Conservation (phyloP, 305 asterid genomes). For the Nicotiana rustica region DNA sequence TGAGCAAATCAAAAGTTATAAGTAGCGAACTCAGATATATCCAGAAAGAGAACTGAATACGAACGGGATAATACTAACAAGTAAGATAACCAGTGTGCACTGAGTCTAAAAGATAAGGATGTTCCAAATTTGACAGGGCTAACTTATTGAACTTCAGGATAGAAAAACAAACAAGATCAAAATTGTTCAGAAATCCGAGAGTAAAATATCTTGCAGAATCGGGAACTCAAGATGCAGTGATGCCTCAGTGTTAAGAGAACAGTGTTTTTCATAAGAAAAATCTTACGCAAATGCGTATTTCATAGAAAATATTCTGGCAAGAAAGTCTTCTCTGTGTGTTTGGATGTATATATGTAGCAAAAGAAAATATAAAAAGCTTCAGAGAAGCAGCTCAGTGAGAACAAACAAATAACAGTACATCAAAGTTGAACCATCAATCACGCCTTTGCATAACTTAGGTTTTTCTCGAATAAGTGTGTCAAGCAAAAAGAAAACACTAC, state of each 20-base stretch:
- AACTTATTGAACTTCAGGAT: not conserved
- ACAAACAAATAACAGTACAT: not conserved
- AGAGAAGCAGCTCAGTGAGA: not conserved
- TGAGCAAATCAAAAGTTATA: conserved; percentile 1
- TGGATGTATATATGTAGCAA: conserved; percentile 14
- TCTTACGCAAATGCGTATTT: not conserved
- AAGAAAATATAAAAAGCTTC: conserved; percentile 6
- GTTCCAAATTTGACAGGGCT: not conserved
- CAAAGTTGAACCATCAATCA: conserved; percentile 25
- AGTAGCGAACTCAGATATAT: not conserved
- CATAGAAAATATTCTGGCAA: not conserved
- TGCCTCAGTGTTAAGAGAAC: not conserved
- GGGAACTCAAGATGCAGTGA: conserved; percentile 20
- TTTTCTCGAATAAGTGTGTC: not conserved
- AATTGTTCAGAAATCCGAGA: not conserved
- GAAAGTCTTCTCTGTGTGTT: not conserved
- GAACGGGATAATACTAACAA: conserved; percentile 3
- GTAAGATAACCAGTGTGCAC: not conserved
- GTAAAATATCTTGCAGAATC: conserved; percentile 13
- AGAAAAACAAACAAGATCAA: not conserved
- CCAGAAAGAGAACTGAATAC: not conserved
- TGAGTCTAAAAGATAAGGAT: not conserved
- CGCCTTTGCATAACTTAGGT: conserved; percentile 11
- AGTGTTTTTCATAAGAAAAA: not conserved
- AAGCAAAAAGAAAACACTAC: not conserved